These are phyloP conservation scores for Marasmius sp. DNA, from an alignment of 1,284 basidiomycete genomes.

Conservation along the genomic window DNA sequence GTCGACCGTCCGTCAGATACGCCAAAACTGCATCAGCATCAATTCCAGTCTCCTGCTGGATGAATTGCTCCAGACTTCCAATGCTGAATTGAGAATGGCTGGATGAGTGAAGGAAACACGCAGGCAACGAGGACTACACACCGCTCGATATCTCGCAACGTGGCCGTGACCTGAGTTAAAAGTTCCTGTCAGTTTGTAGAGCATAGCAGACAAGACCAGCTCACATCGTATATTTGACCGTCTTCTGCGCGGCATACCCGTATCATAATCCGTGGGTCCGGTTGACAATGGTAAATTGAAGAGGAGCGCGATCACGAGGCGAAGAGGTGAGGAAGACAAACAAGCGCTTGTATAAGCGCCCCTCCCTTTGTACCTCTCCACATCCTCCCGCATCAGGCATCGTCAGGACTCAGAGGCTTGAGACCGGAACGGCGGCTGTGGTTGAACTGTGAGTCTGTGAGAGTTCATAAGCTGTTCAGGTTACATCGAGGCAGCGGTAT, in stretches of 20 bases:
- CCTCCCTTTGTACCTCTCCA: no score
- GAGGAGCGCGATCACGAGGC: not conserved
- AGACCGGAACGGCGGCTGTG: no score
- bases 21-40: constrained; percentile 68
- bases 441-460: no score
- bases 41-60: constrained; percentile 67
- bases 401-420: no score
- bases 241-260: constrained; percentile 76
- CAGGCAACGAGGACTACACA: constrained; percentile 24
- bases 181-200: constrained; percentile 2
- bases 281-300: not conserved
- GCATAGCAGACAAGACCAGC: constrained; percentile 13
- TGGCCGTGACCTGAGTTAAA: constrained; percentile 52
- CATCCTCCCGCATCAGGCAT: no score
- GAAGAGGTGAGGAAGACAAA: no score
- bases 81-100: constrained; percentile 36
- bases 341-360: no score
- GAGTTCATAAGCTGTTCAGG: no score
- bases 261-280: constrained; percentile 44
- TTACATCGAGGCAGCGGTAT: no score
- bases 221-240: constrained; percentile 61
- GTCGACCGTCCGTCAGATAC: constrained; percentile 73
- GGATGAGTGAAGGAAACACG: not conserved
- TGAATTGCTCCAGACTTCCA: constrained; percentile 62
- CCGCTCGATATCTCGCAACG: constrained; percentile 75